Percentiles rank a stretch among this genome's conserved stretches.
Conservation (phyloP, 257 asterid genomes). For the Rubia yunnanensis region DNA sequence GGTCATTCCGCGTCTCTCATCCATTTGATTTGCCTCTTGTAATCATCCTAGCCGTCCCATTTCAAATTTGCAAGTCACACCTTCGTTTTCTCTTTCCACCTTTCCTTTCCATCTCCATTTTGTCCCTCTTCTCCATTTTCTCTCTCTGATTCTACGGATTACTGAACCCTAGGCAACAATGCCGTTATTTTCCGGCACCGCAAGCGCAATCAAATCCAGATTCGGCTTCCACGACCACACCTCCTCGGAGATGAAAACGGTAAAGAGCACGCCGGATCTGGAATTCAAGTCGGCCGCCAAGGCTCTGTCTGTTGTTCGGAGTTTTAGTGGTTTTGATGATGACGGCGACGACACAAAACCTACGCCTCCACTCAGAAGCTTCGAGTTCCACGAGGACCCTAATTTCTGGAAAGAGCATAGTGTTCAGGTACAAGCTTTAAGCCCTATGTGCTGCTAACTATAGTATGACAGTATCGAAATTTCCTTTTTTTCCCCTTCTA, state of each 20-base stretch:
- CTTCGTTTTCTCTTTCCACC: not conserved
- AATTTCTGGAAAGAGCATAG: conserved; percentile 81
- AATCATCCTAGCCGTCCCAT: not conserved
- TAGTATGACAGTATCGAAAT: not conserved
- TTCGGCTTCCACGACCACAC: conserved; percentile 38
- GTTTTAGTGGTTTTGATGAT: conserved; percentile 5
- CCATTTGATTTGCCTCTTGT: too few species aligned
- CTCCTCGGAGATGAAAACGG: conserved; percentile 16
- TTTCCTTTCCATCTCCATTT: not conserved
- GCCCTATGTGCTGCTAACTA: not conserved
- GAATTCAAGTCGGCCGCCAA: conserved; percentile 38
- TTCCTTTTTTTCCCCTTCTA: not conserved
- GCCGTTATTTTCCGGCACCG: conserved; percentile 53
- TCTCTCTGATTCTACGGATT: not conserved
- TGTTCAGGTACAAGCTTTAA: conserved; percentile 53
- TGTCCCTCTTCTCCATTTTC: not conserved
- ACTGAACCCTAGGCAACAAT: conserved; percentile 14
- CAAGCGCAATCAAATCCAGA: conserved; percentile 53
- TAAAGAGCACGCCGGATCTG: conserved; percentile 62
- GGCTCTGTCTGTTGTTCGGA: conserved; percentile 8
- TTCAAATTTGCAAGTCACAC: not conserved
- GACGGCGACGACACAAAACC: conserved; percentile 27
- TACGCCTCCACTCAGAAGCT: conserved; percentile 25
- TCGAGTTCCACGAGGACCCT: conserved; percentile 69
- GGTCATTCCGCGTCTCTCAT: not conserved